phyloP scores from a whole-genome alignment of 306 rosid species.

The Prunus davidiana region DNA sequence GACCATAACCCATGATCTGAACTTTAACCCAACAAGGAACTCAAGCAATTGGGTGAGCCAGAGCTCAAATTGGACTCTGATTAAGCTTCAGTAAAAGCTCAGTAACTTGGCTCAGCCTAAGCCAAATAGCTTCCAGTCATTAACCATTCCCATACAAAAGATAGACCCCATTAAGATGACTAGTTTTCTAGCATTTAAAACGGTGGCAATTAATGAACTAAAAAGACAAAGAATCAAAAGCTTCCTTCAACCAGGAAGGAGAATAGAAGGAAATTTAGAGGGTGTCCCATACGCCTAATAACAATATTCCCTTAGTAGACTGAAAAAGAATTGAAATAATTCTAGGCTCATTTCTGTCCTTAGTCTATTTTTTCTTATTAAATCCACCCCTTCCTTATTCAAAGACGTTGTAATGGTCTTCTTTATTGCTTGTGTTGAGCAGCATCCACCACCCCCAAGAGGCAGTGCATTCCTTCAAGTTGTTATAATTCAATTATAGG shows the following conservation, averaged over 20 bases:
- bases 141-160: neutral
- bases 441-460: neutral
- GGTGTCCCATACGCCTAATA: neutral
- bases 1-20: neutral
- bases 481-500: neutral
- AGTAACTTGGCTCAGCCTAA: neutral
- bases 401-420: no score
- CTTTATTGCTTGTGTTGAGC: no score
- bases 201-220: neutral
- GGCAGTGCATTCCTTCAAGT: slow-evolving; percentile 1
- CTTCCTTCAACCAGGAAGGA: neutral
- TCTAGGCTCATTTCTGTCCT: neutral
- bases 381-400: neutral
- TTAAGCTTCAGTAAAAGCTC: neutral
- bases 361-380: neutral
- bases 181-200: neutral
- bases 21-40: neutral
- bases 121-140: neutral
- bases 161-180: neutral
- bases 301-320: neutral
- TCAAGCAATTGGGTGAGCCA: neutral
- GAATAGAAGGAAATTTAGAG: neutral
- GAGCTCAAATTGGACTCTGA: neutral
- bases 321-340: neutral
- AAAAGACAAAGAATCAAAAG: neutral